Evolutionary conservation across 768 basidiomycete genomes (phyloP).

Genomic region (Sporobolomyces roseus): DNA sequence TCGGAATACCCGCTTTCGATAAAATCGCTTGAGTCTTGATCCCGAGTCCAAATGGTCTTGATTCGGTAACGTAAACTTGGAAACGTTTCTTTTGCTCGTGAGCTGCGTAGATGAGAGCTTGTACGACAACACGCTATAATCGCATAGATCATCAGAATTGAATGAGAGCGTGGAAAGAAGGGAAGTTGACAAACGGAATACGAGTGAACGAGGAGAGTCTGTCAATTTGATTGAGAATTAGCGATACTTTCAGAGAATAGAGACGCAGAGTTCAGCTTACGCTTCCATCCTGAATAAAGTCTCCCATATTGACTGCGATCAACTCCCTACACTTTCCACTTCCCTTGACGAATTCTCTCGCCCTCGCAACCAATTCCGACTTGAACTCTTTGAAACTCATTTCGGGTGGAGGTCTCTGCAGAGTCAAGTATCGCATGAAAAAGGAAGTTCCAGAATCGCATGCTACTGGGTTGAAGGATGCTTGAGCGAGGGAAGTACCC

Average conservation of each 20-base stretch:
- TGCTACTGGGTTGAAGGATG: conserved; percentile 73
- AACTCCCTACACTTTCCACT: conserved; percentile 72
- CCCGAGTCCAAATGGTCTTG: conserved; percentile 65
- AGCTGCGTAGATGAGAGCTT: conserved; percentile 75
- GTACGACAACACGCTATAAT: conserved; percentile 78
- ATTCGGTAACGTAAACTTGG: conserved; percentile 96
- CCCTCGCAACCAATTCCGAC: conserved; percentile 37
- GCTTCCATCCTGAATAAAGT: conserved; percentile 92
- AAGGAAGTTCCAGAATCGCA: conserved; percentile 84
- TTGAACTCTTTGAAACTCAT: conserved; percentile 66
- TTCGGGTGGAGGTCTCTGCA: conserved; percentile 37
- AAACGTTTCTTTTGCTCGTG: conserved; percentile 82
- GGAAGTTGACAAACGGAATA: conserved; percentile 57
- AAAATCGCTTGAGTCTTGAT: conserved; percentile 85
- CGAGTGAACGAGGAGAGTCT: conserved; percentile 89
- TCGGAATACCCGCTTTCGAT: conserved; percentile 84
- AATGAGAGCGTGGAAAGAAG: not conserved
- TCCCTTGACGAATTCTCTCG: conserved; percentile 56
- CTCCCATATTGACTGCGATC: conserved; percentile 81
- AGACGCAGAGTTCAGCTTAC: conserved; percentile 47
- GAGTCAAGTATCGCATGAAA: conserved; percentile 81
- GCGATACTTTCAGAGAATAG: too few species aligned
- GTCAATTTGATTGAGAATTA: too few species aligned
- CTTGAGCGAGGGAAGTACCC: conserved; percentile 60
- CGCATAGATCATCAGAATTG: not conserved